Conservation (phyloP, 176 grass and related monocot genomes). For the Oryza glumipatula region DNA sequence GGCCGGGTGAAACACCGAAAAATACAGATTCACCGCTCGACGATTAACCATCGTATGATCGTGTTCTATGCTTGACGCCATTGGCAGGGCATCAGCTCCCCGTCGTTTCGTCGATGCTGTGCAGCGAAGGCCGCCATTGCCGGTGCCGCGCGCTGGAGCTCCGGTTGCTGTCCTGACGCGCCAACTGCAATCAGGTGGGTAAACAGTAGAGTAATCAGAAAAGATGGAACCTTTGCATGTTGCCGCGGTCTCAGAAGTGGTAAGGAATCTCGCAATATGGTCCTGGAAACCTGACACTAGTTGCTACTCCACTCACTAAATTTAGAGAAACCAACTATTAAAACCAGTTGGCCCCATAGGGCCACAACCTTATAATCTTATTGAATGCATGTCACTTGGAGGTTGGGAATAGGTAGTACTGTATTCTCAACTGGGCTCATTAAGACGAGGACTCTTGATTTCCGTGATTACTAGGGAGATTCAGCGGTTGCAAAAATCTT, state of each 20-base stretch:
- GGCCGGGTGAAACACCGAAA: conserved; percentile 44
- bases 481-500: background rate
- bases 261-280: conserved; percentile 26
- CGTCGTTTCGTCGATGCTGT: conserved; percentile 67
- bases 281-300: conserved; percentile 39
- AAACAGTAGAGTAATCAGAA: conserved; percentile 41
- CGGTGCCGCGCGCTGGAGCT: conserved; percentile 54
- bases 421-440: background rate
- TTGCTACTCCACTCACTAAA: conserved; percentile 26
- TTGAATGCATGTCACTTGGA: conserved; percentile 2
- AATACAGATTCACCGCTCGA: conserved; percentile 48
- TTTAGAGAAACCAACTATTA: conserved; percentile 31
- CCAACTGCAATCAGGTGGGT: conserved; percentile 58
- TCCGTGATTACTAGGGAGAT: background rate
- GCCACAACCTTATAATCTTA: conserved; percentile 1
- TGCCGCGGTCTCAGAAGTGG: background rate
- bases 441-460: background rate
- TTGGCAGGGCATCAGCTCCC: conserved; percentile 45
- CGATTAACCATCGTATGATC: conserved; percentile 4
- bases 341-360: conserved; percentile 26
- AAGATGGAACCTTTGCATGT: conserved; percentile 49
- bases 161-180: conserved; percentile 53
- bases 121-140: conserved; percentile 85
- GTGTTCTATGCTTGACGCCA: background rate
- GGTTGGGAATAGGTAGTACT: background rate